Evolutionary conservation across 73 alveolate genomes (phyloP), one percentile per base, ranked within the genome.

Genomic region (Uronychia binucleata): DNA sequence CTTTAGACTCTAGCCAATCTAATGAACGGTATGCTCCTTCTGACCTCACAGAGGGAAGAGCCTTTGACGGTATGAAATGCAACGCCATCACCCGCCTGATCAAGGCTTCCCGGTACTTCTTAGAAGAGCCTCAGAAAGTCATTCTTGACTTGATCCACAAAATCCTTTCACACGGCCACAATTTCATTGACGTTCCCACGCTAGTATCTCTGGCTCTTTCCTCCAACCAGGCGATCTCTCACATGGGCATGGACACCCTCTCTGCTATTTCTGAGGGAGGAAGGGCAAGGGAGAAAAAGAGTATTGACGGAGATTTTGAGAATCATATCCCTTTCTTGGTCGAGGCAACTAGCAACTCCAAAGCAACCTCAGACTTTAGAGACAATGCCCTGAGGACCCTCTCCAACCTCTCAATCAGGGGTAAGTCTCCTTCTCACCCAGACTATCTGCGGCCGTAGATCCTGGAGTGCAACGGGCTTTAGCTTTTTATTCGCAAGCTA

Each of bases 381-480:
- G 79, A 81, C 30, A 80, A 85, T 77, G 91, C 97, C 0, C 88
- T 95, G 0, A 80, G 58, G 34, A 82, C 93, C 1, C 81, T 95
- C 0, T 92, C 97, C 28, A 94, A 94, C 79, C 92, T 95, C 27
- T 82, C 98, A 25, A 75, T 95, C 0, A 85, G 97, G 81, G 99
- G 94, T 77, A n/a, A n/a, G n/a, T n/a, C n/a, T n/a, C n/a, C 67
- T 46, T 11, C 5, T 46, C 19, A 46, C 67, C 67, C 19, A 46
- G 67, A 46, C 19, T 92, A 94, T 31, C 89, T 96, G 8, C 33
- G 97, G 33, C 97, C 99, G 0, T 77, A 91, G 75, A 94, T 96
- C 74, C 34, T 92, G 5, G 90, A 93, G 74, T 84, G 80, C 58
- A 94, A 94, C 57, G 98, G 97, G 0, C 82, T 96, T 32, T 95